Evolutionary conservation across 1,139 yeast species (phyloP).

Genomic region (Taphrina communis): DNA sequence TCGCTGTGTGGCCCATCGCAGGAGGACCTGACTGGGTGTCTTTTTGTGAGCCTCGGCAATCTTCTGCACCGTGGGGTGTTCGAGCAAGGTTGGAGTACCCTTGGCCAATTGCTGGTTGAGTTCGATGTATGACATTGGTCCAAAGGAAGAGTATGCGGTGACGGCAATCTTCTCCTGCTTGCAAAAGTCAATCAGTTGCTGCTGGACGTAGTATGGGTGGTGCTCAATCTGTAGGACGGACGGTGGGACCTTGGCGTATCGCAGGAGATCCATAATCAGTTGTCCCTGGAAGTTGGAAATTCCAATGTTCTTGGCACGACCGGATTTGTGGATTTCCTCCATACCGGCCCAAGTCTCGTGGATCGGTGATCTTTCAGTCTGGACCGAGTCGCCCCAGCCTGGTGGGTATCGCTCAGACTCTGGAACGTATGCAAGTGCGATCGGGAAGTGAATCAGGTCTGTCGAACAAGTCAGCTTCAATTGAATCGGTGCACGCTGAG

Average conservation of each 20-base stretch:
- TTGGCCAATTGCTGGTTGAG: slow-evolving; percentile 51
- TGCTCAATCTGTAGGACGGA: slow-evolving; percentile 84
- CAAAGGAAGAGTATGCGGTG: slow-evolving; percentile 47
- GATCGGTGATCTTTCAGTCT: slow-evolving; percentile 58
- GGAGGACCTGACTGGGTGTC: slow-evolving; percentile 65
- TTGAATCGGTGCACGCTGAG: slow-evolving; percentile 29
- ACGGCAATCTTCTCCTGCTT: slow-evolving; percentile 43
- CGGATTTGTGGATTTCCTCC: slow-evolving; percentile 71
- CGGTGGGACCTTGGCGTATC: slow-evolving; percentile 75
- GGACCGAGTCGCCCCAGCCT: slow-evolving; percentile 54
- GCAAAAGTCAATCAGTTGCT: slow-evolving; percentile 42
- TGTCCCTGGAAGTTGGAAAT: slow-evolving; percentile 83
- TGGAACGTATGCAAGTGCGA: slow-evolving; percentile 59
- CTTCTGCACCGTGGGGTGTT: slow-evolving; percentile 58
- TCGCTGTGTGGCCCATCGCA: slow-evolving; percentile 72
- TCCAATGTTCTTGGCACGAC: slow-evolving; percentile 63
- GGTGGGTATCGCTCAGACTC: slow-evolving; percentile 72
- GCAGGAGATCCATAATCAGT: slow-evolving; percentile 72
- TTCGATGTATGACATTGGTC: slow-evolving; percentile 46
- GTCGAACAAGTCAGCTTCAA: neutral
- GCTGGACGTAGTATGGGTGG: slow-evolving; percentile 47
- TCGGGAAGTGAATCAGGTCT: slow-evolving; percentile 65
- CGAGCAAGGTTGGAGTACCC: slow-evolving; percentile 50
- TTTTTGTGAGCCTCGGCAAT: slow-evolving; percentile 64
- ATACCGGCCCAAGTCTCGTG: slow-evolving; percentile 66